Base-by-base conservation (phyloP, 2,329 filamentous ascomycete species). In the Diaporthe humulicola region DNA sequence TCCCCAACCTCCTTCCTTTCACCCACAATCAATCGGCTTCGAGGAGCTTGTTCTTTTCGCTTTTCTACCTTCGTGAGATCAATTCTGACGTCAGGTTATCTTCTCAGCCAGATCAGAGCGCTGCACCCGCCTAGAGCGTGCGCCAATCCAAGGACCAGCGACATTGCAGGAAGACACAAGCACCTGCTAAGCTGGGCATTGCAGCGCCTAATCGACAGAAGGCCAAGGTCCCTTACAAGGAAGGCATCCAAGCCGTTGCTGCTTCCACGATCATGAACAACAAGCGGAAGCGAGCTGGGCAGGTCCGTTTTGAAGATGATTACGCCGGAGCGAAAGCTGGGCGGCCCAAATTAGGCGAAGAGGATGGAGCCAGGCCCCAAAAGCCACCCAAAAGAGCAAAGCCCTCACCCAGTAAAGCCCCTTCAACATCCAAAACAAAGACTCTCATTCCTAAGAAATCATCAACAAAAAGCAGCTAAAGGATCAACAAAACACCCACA, bases 401-500 rank as follows among this genome's bases (percentile, higher is more conserved):
- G 7, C 36, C 22, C 2, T 6, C 36, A 4, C 22, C n/a, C 0
- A 38, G 40, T 2, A 22, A 40, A 58, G 9, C 56, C 14, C 10
- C 30, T 15, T 8, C 4, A 22, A 40, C 10, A n/a, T 6, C 6
- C 12, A 60, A 40, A 36, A 28, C 22, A 2, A 45, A n/a, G 38
- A 12, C 19, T 38, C 9, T 17, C 15, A 33, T 25, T 19, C 9
- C 67, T 9, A 33, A 57, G 38, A 30, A 28, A 33, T 2, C 7
- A 25, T 42, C 25, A 4, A 2, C 40, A 40, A 70, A 33, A 30
- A n/a, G 12, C 36, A 52, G 50, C 14, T n/a, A 22, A 4, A 76
- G 76, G 75, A 90, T 94, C 84, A 95, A 95, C 82, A 81, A 89
- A 33, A 86, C 89, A 19, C 93, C 93, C 4, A 90, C 87, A 0